phyloP scores from a whole-genome alignment of 169 alveolate species.

The Cyclospora cayetanensis region DNA sequence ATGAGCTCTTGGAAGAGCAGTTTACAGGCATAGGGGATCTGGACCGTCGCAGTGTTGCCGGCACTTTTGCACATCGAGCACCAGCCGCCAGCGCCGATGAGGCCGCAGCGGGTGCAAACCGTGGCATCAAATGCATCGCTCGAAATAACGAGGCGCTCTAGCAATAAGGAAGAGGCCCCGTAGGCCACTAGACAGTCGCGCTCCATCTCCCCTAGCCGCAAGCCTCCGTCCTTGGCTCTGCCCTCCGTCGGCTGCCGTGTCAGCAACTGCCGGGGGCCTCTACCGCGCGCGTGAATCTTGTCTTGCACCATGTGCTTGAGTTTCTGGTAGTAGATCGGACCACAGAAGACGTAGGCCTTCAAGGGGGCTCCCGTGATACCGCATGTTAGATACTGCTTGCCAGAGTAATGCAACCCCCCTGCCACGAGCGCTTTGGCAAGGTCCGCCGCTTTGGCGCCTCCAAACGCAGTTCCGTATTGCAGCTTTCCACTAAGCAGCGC shows the following conservation, averaged over 20 bases:
- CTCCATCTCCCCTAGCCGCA: constrained; percentile 99
- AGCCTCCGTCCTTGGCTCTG: constrained; percentile 99
- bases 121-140: constrained; percentile 96
- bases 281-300: constrained; percentile 96
- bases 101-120: constrained; percentile 96
- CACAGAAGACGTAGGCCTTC: constrained; percentile 95
- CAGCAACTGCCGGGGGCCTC: constrained; percentile 98
- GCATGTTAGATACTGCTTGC: constrained; percentile 96
- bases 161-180: constrained; percentile 94
- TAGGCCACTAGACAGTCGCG: constrained; percentile 99
- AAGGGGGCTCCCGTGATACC: constrained; percentile 99
- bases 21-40: constrained; percentile 95
- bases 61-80: constrained; percentile 95
- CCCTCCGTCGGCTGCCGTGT: constrained; percentile 99
- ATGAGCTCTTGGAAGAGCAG: constrained; percentile 87
- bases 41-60: constrained; percentile 79
- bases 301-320: constrained; percentile 99
- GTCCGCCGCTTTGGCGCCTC: constrained; percentile 94
- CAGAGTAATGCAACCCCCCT: constrained; percentile 95
- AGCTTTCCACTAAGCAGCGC: constrained; percentile 96
- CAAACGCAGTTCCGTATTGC: constrained; percentile 98
- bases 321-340: constrained; percentile 99
- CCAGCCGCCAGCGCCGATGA: constrained; percentile 93
- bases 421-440: constrained; percentile 91
- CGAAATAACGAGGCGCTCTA: constrained; percentile 98